Conservation (phyloP, 148 eudicot species). For the Vaccinium myrtillus region DNA sequence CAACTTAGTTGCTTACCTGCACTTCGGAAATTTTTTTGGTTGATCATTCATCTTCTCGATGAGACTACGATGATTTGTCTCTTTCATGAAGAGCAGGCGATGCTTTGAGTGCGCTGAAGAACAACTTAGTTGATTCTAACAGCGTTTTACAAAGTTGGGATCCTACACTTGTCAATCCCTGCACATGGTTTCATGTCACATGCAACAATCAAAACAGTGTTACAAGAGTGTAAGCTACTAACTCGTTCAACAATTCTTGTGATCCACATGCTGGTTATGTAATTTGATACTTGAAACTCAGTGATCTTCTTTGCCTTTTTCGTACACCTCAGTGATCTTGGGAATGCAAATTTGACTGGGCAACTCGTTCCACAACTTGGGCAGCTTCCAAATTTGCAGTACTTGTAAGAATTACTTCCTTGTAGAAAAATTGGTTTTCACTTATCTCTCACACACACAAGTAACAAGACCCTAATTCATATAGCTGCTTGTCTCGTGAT, state of each 20-base stretch:
- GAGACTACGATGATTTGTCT: slow-evolving; percentile 18
- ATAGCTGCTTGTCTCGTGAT: neutral
- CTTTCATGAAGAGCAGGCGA: slow-evolving; percentile 51
- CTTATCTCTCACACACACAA: too few relatives aligned
- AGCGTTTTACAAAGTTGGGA: slow-evolving; percentile 81
- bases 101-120: slow-evolving; percentile 64
- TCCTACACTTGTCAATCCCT: slow-evolving; percentile 73
- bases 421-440: neutral
- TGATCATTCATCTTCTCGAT: slow-evolving; percentile 11
- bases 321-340: slow-evolving; percentile 61
- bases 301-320: slow-evolving; percentile 5
- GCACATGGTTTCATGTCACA: slow-evolving; percentile 83
- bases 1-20: neutral
- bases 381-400: slow-evolving; percentile 63
- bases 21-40: neutral
- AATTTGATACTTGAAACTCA: neutral
- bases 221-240: slow-evolving; percentile 65
- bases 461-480: neutral
- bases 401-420: slow-evolving; percentile 55
- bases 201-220: slow-evolving; percentile 72
- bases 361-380: slow-evolving; percentile 76
- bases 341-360: slow-evolving; percentile 75
- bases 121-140: slow-evolving; percentile 61
- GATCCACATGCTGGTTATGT: neutral
- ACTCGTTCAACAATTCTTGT: neutral